These are phyloP conservation scores for Plasmodium chabaudi DNA, from an alignment of 169 alveolate genomes.

Conservation along the genomic window DNA sequence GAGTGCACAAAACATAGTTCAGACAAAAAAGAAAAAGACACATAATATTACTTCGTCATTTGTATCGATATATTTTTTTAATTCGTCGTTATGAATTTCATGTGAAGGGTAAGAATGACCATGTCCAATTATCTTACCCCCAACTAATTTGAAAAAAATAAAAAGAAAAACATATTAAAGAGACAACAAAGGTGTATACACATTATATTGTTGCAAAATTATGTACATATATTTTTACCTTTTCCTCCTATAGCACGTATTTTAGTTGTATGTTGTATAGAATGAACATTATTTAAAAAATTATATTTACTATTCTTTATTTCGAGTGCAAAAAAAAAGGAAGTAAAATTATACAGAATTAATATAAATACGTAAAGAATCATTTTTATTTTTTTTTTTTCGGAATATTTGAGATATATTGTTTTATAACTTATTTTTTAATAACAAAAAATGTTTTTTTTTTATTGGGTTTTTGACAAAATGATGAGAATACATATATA, in stretches of 20 bases:
- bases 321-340: conserved; percentile 27
- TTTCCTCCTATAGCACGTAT: conserved; percentile 46
- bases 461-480: too few species aligned
- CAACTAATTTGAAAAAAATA: conserved; percentile 50
- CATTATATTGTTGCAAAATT: neutral
- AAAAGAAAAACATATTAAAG: conserved; percentile 18
- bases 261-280: conserved; percentile 40
- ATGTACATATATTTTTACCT: conserved; percentile 9
- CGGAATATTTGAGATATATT: too few species aligned
- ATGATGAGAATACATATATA: too few species aligned
- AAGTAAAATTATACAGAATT: neutral
- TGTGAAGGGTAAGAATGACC: conserved; percentile 79
- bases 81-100: conserved; percentile 77
- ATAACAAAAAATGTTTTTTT: too few species aligned
- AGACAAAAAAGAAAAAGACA: conserved; percentile 7
- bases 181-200: neutral
- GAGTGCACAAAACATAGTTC: neutral
- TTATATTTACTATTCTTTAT: conserved; percentile 44
- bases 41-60: conserved; percentile 77
- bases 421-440: too few species aligned
- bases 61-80: conserved; percentile 76
- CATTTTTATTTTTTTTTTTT: conserved; percentile 14
- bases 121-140: conserved; percentile 79
- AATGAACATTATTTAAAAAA: conserved; percentile 21
- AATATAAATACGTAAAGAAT: conserved; percentile 28